Base-by-base conservation (phyloP, 2,329 filamentous ascomycete species). In the Sporothrix phasma region DNA sequence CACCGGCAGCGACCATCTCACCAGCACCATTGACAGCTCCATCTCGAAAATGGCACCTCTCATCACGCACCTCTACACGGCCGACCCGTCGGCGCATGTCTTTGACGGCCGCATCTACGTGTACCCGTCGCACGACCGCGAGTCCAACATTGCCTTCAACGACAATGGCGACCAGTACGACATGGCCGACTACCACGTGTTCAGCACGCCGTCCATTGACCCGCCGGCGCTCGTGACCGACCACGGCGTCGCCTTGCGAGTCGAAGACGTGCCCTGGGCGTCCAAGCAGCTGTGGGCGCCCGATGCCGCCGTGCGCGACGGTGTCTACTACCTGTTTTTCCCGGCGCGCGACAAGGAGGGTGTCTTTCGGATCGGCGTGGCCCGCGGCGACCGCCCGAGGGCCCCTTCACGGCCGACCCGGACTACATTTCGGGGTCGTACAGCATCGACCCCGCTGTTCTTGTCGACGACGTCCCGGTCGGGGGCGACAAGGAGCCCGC, bases 91-190 rank as follows among this genome's bases (percentile, higher is more conserved):
- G 6, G 89, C 89, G 13, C 88, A 92, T 74, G 88, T 89, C 72
- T 92, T 92, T 78, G 85, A 90, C 67, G 82, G 81, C 73, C 86
- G 81, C 68, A 76, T 92, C 66, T 92, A 90, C 78, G 83, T 92
- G 75, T 92, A 92, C 77, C 88, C 89, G 22, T 92, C 88, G 24
- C 88, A 92, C 76, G 88, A 92, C 75, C 83, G 88, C 69, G 86
- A 90, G 74, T 89, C 87, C 5, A 82, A 85, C 74, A 89, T 90
- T 73, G 65, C 82, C 64, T 87, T 88, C 79, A 92, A 92, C 77
- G 88, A 92, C 80, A 90, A 91, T 80, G 89, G 89, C 72, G 88
- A 91, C 76, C 89, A 92, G 73, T 92, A 91, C 74, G 89, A 90
- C 77, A 92, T 92, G 89, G 81, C 77, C 64, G 89, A 92, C 78